Base-by-base conservation (phyloP, 2,329 filamentous ascomycete genomes). In the Stachybotrys elegans region DNA sequence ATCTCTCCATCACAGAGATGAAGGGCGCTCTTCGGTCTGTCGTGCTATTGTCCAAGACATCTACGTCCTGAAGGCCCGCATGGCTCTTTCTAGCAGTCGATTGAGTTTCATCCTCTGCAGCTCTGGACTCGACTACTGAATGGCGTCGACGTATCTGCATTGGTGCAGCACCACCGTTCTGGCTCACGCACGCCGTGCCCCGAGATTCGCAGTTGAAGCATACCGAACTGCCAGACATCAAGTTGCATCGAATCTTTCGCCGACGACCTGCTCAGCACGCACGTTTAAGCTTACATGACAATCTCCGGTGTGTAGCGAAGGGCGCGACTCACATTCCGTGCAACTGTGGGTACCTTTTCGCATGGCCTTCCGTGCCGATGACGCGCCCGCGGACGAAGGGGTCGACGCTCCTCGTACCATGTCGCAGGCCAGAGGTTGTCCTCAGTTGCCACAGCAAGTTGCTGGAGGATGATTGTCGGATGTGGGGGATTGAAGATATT, bases 241-340 rank as follows among this genome's bases (percentile, higher is more conserved):
- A 71, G 40, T 66, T 65, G 51, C 70, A 73, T 42, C 68, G 61
- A 25, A 70, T 71, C 53, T 72, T 73, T 34, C 70, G 63, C n/a
- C 69, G 64, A 39, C 69, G 65, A 45, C 69, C 69, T 72, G 22
- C 17, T 3, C 6, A 22, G 17, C 34, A 19, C 12, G 19, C n/a
- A n/a, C n/a, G 40, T 25, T 22, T 19, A 22, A 35, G 19, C 8
- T 29, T 8, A 35, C 21, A 13, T 16, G 32, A 11, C 3, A 37
- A 23, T n/a, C n/a, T 35, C 6, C 20, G 22, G 40, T 29, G 20
- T 12, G 8, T 22, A 9, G 22, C 14, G 37, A 25, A 13, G 17
- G 40, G 9, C 16, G 29, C 12, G 12, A 48, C 52, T 41, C 40
- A 49, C 53, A 56, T 49, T 56, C 51, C 16, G 49, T 48, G 34